Evolutionary conservation across 2,329 filamentous ascomycete genomes (phyloP), one percentile per base, ranked within the genome.

Genomic region (Biscogniauxia marginata): DNA sequence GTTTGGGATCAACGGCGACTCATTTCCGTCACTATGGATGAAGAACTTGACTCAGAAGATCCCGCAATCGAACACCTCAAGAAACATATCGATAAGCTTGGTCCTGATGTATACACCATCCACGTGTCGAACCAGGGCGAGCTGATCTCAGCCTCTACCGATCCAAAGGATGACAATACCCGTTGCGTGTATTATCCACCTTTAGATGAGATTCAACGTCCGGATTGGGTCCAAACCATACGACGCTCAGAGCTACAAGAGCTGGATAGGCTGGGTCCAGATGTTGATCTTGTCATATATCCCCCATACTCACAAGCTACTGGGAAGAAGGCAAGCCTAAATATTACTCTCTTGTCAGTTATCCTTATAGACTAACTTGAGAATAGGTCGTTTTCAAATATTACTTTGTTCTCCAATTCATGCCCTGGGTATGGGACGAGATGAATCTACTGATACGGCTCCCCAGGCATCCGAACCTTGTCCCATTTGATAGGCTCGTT

Each of bases 341-440:
- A n/a, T n/a, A n/a, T n/a, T n/a, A n/a, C n/a, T n/a, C n/a, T n/a
- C n/a, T n/a, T n/a, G n/a, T n/a, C n/a, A n/a, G n/a, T n/a, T n/a
- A n/a, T n/a, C n/a, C n/a, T n/a, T n/a, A n/a, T n/a, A n/a, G n/a
- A n/a, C n/a, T n/a, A n/a, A n/a, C n/a, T n/a, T n/a, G n/a, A n/a
- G n/a, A n/a, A n/a, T n/a, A n/a, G n/a, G 56, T 66, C 24, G 69
- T 69, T 4, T 74, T 74, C 60, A 75, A 75, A 52, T 74, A 75
- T 53, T 71, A 69, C 57, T 68, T 70, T 20, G 34, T 67, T 23
- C 52, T 45, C 13, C 60, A 67, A 21, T 52, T 60, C 43, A 19
- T 63, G 11, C 18, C 52, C 3, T 56, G 34, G 24, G 52, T 59
- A 7, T 76, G 73, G 73, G 48, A 71, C 22, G 74, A 76, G 59